Evolutionary conservation across 2,329 filamentous ascomycete genomes (phyloP), one percentile per base, ranked within the genome.

Genomic region (Arachnopeziza araneosa): DNA sequence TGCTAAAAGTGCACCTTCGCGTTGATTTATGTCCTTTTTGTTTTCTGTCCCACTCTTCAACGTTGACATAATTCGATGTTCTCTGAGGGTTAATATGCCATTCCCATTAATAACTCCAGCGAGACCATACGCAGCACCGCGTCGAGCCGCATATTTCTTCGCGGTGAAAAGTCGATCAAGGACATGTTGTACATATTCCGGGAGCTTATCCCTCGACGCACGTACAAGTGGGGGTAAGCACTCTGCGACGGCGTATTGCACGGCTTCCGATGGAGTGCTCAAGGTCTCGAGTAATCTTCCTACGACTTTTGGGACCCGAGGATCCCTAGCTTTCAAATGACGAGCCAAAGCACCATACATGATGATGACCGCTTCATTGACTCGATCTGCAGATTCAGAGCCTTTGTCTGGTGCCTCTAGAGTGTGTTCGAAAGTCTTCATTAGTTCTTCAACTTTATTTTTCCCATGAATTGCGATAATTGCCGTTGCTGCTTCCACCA

Each of bases 311-410:
- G 93, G 91, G 54, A 98, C 85, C 69, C 96, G 93, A 66, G 85
- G 77, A 73, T 99, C 95, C n/a, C 92, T 91, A 8, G 86, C 76
- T 66, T 89, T 85, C 61, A 99, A 78, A 78, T 99, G 95, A 56
- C 90, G 86, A 51, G 93, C 95, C 48, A 99, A 78, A 56, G 96
- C 93, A 72, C 95, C 95, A 69, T 99, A 99, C 73, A 99, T 88
- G 68, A 99, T 95, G 67, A 99, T 93, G 56, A 99, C 93, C 21
- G 96, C 95, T 76, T 99, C 95, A 68, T 97, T 97, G 64, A 98
- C 89, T 61, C 91, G 85, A 74, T 99, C 96, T 21, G 90, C 87
- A 57, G 88, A 85, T 66, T 93, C 86, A 0, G 88, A 92, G 60
- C 86, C 88, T 71, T 89, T 90, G 73, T 95, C 91, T 2, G 92